Conservation (phyloP, 2,329 filamentous ascomycete genomes). For the Ilyonectria sp. region DNA sequence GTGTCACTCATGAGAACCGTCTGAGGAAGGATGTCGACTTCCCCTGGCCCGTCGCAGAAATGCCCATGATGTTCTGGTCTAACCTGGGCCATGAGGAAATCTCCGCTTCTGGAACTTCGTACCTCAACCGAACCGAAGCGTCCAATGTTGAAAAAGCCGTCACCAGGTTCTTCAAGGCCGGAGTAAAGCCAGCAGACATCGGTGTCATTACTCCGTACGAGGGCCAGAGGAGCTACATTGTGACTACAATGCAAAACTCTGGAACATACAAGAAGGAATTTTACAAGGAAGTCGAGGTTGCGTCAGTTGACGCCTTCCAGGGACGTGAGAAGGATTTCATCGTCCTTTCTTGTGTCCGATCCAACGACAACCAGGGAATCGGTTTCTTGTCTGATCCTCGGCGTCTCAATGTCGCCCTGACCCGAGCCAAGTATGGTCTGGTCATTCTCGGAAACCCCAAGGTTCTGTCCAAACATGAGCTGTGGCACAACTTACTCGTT, state of each 20-base stretch:
- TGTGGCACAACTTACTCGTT: slow-evolving; percentile 95
- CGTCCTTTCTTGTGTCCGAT: slow-evolving; percentile 96
- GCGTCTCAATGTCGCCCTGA: slow-evolving; percentile 96
- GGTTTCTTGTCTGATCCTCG: slow-evolving; percentile 98
- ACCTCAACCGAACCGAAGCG: slow-evolving; percentile 97
- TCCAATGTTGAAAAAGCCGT: slow-evolving; percentile 99
- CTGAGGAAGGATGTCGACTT: slow-evolving; percentile 96
- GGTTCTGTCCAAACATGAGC: slow-evolving; percentile 95
- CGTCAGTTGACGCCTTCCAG: slow-evolving; percentile 98
- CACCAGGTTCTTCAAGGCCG: slow-evolving; percentile 98
- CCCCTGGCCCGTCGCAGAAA: slow-evolving; percentile 94
- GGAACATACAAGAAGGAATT: slow-evolving; percentile 98
- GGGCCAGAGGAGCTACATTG: slow-evolving; percentile 97
- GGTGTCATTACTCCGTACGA: slow-evolving; percentile 99
- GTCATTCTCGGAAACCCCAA: slow-evolving; percentile 98
- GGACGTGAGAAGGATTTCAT: slow-evolving; percentile 99
- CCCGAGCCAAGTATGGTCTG: slow-evolving; percentile 95
- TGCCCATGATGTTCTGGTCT: slow-evolving; percentile 99
- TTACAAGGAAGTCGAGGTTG: slow-evolving; percentile 99
- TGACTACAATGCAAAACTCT: slow-evolving; percentile 99
- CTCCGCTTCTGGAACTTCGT: slow-evolving; percentile 96
- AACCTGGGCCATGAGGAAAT: slow-evolving; percentile 99
- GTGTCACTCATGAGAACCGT: slow-evolving; percentile 90
- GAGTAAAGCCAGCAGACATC: slow-evolving; percentile 93
- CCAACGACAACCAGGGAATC: slow-evolving; percentile 98